Evolutionary conservation across 805 yeast species (phyloP), one percentile per base, ranked within the genome.

Genomic region (Groenewaldozyma tartarivorans): DNA sequence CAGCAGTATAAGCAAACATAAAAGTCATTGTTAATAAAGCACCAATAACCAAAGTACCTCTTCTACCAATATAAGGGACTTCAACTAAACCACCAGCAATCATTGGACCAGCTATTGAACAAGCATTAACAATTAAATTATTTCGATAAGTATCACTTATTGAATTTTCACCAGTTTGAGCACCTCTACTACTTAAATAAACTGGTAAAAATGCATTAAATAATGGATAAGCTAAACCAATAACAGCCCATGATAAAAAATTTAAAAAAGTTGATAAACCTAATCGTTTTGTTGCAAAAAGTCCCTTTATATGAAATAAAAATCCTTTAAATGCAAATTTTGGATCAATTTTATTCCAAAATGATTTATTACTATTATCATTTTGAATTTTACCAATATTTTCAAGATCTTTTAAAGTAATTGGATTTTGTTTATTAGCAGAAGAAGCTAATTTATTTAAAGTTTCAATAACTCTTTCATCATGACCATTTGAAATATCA

Each of bases 1-100:
- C 79, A 0, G 79, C 69, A 11, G 84, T 77, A 47, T 79, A 77
- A 40, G 77, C 78, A 50, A 77, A 77, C 41, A 79, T 58, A 33
- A 79, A 66, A 2, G 76, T 72, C 62, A 79, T 79, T 0, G 78
- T 65, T 29, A 72, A 52, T 4, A 77, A 17, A 3, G 77, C 68
- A 20, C 82, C 77, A 26, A 64, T 57, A 1, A 58, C 57, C 67
- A 77, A 64, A 0, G 79, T 67, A 9, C 81, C 81, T 52, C 75
- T 67, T 59, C 82, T 62, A 16, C 46, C 46, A 7, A 42, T 38
- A 5, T 20, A 16, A 16, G 42, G 42, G n/a, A 45, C 32, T 5
- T 42, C 44, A n/a, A 41, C 33, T 31, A 45, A 18, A n/a, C 26
- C 21, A 15, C 36, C 58, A 3, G 75, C 80, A 34, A 74, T 56